Percentiles rank a stretch among this genome's conserved stretches.
Conservation (phyloP, 768 basidiomycete species). For the Serpula lacrymans region DNA sequence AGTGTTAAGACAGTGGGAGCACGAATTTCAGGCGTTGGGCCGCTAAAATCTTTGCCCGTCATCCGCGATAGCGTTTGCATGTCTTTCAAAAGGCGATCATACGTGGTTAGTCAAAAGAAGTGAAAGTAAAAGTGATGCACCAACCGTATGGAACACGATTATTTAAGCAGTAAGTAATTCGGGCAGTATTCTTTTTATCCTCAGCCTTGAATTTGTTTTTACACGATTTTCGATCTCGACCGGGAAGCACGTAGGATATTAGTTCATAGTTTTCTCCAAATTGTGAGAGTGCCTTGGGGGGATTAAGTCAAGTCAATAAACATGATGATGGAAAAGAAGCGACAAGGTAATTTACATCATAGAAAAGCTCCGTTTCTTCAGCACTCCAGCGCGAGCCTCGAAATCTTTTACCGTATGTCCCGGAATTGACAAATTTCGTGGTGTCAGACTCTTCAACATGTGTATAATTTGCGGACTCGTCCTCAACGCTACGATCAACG, state of each 20-base stretch:
- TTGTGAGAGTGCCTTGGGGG: constrained; percentile 86
- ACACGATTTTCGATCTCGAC: constrained; percentile 83
- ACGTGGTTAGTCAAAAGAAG: constrained; percentile 1
- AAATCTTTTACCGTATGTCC: constrained; percentile 74
- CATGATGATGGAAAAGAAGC: constrained; percentile 1
- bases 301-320: constrained; percentile 9
- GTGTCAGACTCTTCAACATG: constrained; percentile 82
- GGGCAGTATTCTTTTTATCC: constrained; percentile 74
- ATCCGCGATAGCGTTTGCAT: constrained; percentile 70
- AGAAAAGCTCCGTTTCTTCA: constrained; percentile 90
- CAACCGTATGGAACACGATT: constrained; percentile 74
- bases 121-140: constrained; percentile 15
- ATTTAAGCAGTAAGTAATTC: constrained; percentile 73
- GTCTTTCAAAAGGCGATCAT: constrained; percentile 38
- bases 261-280: constrained; percentile 93
- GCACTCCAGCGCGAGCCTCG: constrained; percentile 85
- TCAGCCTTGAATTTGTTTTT: constrained; percentile 93
- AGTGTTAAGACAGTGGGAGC: constrained; percentile 35
- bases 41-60: constrained; percentile 85
- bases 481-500: constrained; percentile 68
- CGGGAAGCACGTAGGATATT: constrained; percentile 81
- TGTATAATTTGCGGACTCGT: constrained; percentile 67
- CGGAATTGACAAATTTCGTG: constrained; percentile 82
- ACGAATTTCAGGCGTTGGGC: constrained; percentile 69
- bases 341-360: constrained; percentile 47